A percentile compares a stretch with the other conserved stretches of the same genome.
Conservation (phyloP, 1,284 basidiomycete species). For the Ceraceosorus guamensis region DNA sequence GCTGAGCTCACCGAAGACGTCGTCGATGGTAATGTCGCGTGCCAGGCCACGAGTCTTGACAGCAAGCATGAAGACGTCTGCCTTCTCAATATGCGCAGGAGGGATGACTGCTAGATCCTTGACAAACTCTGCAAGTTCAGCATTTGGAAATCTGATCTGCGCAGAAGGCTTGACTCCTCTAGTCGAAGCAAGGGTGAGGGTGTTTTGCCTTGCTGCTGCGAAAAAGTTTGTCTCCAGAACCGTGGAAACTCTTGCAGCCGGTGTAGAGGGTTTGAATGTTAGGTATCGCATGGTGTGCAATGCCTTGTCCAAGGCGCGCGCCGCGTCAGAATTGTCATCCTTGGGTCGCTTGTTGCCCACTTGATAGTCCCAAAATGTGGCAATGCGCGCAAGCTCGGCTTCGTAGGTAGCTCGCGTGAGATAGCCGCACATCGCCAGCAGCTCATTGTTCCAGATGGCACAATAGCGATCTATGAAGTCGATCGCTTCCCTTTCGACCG, state of each 20-base stretch:
- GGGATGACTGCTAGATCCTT: slow-evolving; percentile 73
- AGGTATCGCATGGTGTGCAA: slow-evolving; percentile 66
- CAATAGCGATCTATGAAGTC: slow-evolving; percentile 55
- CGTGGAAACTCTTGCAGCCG: slow-evolving; percentile 73
- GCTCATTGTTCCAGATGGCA: slow-evolving; percentile 39
- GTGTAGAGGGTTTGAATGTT: slow-evolving; percentile 62
- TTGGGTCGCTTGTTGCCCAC: slow-evolving; percentile 56
- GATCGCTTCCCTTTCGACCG: slow-evolving; percentile 90
- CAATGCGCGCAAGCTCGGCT: slow-evolving; percentile 60
- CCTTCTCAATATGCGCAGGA: slow-evolving; percentile 60
- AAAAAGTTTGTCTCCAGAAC: slow-evolving; percentile 78
- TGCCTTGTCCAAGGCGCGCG: slow-evolving; percentile 52
- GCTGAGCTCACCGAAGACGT: slow-evolving; percentile 75
- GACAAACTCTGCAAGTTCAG: slow-evolving; percentile 68
- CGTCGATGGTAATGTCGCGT: slow-evolving; percentile 73
- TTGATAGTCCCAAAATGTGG: slow-evolving; percentile 47
- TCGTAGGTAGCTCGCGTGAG: slow-evolving; percentile 79
- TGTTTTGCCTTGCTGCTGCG: slow-evolving; percentile 53
- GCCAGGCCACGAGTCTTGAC: slow-evolving; percentile 66
- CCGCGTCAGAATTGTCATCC: slow-evolving; percentile 51
- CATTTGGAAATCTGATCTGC: slow-evolving; percentile 71
- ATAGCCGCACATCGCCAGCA: slow-evolving; percentile 56
- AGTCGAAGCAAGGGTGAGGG: slow-evolving; percentile 72
- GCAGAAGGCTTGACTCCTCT: slow-evolving; percentile 65
- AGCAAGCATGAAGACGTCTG: slow-evolving; percentile 60